Conservation (phyloP, 352 stramenopile species). For the Albugo candida region DNA sequence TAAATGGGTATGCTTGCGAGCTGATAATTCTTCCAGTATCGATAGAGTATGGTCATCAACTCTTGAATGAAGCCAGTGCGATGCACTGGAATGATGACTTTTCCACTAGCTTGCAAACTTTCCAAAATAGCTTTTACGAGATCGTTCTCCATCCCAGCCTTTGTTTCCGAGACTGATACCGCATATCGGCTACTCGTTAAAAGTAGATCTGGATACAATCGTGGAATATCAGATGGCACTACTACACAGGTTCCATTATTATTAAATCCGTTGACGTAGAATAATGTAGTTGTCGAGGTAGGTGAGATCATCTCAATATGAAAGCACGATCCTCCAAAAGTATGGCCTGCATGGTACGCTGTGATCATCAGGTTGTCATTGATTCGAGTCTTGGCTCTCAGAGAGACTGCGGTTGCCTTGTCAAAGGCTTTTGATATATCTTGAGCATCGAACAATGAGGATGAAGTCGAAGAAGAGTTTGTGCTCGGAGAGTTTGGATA, state of each 20-base stretch:
- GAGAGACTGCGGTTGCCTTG: constrained; percentile 21
- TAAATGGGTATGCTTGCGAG: constrained; percentile 32
- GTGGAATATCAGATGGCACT: constrained; percentile 42
- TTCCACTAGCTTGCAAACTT: constrained; percentile 46
- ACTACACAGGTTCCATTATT: constrained; percentile 46
- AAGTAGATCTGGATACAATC: constrained; percentile 29
- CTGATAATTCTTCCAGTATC: constrained; percentile 49
- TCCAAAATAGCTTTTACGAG: constrained; percentile 61
- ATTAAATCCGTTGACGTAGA: constrained; percentile 71
- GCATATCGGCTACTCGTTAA: constrained; percentile 58
- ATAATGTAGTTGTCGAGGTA: constrained; percentile 27
- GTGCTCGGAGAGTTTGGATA: neutral
- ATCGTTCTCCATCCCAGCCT: constrained; percentile 59
- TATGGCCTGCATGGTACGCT: constrained; percentile 61
- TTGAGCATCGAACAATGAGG: constrained; percentile 1
- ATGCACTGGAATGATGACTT: constrained; percentile 72
- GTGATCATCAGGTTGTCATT: constrained; percentile 58
- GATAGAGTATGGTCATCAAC: constrained; percentile 39
- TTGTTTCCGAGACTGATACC: constrained; percentile 67
- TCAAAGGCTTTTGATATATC: constrained; percentile 35
- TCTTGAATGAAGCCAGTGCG: constrained; percentile 67
- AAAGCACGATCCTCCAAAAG: constrained; percentile 54
- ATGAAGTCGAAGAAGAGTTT: neutral
- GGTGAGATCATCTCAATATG: constrained; percentile 30
- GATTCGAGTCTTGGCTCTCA: constrained; percentile 34